phyloP scores from a whole-genome alignment of 1,284 basidiomycete species.

The Heliocybe sulcata region DNA sequence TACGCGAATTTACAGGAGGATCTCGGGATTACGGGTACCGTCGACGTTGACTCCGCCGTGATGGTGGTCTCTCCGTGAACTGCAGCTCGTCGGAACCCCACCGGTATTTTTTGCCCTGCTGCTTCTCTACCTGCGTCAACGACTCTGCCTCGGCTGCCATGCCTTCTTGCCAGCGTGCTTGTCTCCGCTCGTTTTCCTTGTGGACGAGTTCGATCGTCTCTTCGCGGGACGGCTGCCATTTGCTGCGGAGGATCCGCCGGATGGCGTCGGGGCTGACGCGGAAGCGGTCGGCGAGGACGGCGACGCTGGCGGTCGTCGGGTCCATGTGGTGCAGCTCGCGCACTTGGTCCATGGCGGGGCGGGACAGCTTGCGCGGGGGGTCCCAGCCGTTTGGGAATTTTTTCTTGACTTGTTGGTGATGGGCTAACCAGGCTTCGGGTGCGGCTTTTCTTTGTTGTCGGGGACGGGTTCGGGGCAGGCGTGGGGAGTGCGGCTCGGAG shows the following conservation, averaged over 20 bases:
- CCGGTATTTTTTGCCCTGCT: neutral
- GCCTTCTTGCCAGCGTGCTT: neutral
- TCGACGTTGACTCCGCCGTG: too few relatives aligned
- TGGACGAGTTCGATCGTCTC: conserved; percentile 36
- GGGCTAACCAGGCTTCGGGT: conserved; percentile 42
- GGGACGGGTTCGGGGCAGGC: conserved; percentile 31
- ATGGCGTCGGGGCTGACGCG: conserved; percentile 84
- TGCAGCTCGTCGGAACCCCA: neutral
- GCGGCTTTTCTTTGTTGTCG: conserved; percentile 37
- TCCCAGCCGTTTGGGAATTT: conserved; percentile 78
- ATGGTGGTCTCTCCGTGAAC: too few relatives aligned
- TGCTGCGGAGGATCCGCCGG: conserved; percentile 72
- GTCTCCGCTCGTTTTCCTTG: neutral
- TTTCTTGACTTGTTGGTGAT: conserved; percentile 52
- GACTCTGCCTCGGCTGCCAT: neutral
- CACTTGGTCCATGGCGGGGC: conserved; percentile 85
- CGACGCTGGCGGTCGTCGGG: conserved; percentile 62
- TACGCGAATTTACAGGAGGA: too few relatives aligned
- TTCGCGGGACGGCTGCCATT: conserved; percentile 64
- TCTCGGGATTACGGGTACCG: too few relatives aligned
- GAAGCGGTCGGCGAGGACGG: conserved; percentile 73
- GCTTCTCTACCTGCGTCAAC: neutral
- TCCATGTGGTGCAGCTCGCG: conserved; percentile 68
- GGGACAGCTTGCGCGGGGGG: conserved; percentile 83
- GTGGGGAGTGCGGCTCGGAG: conserved; percentile 4